Conservation (phyloP, 192 early-diverging fungal genomes). For the Backusella morwellensis region DNA sequence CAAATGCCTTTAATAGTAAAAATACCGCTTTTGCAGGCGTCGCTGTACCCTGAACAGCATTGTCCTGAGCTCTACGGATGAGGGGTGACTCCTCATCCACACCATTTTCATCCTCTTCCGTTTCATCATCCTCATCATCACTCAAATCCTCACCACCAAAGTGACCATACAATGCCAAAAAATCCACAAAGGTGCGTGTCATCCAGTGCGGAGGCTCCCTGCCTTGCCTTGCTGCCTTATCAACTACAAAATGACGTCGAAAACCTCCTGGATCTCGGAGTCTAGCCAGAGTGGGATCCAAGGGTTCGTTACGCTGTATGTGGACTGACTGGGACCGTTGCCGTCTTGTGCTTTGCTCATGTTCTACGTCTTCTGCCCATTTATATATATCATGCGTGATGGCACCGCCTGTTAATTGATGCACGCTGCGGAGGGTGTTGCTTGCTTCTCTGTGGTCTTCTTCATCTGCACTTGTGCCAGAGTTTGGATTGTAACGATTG, state of each 20-base stretch:
- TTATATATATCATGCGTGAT: conserved; percentile 89
- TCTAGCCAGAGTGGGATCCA: conserved; percentile 55
- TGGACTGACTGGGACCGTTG: conserved; percentile 57
- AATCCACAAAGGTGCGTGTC: conserved; percentile 93
- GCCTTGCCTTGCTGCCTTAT: conserved; percentile 67
- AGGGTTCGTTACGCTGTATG: conserved; percentile 44
- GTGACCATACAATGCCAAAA: conserved; percentile 88
- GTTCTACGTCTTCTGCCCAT: conserved; percentile 74
- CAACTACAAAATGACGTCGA: conserved; percentile 79
- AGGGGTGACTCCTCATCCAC: conserved; percentile 32
- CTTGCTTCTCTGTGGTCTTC: background rate
- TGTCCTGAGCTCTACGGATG: conserved; percentile 24
- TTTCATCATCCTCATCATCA: conserved; percentile 55
- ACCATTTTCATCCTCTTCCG: conserved; percentile 36
- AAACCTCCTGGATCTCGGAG: conserved; percentile 84
- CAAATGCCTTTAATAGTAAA: conserved; percentile 75
- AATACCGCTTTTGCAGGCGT: conserved; percentile 68
- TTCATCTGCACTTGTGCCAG: background rate
- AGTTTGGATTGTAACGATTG: background rate
- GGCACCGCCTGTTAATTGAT: conserved; percentile 67
- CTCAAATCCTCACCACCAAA: conserved; percentile 93
- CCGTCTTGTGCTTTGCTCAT: conserved; percentile 35
- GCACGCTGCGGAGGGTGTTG: conserved; percentile 34
- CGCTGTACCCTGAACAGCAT: conserved; percentile 44
- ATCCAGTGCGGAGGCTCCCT: conserved; percentile 65